Evolutionary conservation across 2,329 filamentous ascomycete species (phyloP), one percentile per base, ranked within the genome.

Genomic region (Leptographium radiaticola): DNA sequence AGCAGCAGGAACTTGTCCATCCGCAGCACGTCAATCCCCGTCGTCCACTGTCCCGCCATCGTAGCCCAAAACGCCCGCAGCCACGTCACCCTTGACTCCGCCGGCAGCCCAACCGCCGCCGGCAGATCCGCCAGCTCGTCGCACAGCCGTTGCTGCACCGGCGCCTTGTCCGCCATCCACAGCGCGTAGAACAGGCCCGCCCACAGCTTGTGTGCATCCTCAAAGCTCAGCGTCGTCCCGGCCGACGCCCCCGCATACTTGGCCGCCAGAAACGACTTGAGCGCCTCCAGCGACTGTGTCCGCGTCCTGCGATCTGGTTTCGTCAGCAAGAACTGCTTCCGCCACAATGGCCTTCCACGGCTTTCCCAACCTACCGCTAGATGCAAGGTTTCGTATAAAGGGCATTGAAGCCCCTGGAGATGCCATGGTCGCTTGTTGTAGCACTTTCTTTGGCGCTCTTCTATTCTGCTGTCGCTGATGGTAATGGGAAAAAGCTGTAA

Each of bases 1-100:
- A 97, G 76, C 60, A 90, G 77, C 54, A 98, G 72, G 64, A 94
- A 97, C 73, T 98, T 98, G 70, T 98, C 89, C 73, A 97, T 84
- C 44, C 88, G 80, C 59, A 87, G 70, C 10, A 85, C 81, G 65
- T 89, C 86, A 57, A 89, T 82, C 46, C 74, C 71, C 39, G 79
- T 79, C 33, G 79, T 79, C 80, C 84, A 89, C 68, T 88, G 81
- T 47, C 77, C 69, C 48, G 77, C 73, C 67, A 89, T 77, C 10
- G 83, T 86, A 59, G 79, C 75, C 84, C 84, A 89, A 70, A 88
- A 89, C 33, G 75, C 84, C 56, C 72, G 72, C 57, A 86, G 71
- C 71, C 76, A 80, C 43, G 69, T 64, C 7, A 62, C 63, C 2
- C 66, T 70, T 58, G 71, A 69, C 62, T 38, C 68, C 64, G 42